Evolutionary conservation across 2,329 filamentous ascomycete species (phyloP).

Genomic region (Calonectria montana): DNA sequence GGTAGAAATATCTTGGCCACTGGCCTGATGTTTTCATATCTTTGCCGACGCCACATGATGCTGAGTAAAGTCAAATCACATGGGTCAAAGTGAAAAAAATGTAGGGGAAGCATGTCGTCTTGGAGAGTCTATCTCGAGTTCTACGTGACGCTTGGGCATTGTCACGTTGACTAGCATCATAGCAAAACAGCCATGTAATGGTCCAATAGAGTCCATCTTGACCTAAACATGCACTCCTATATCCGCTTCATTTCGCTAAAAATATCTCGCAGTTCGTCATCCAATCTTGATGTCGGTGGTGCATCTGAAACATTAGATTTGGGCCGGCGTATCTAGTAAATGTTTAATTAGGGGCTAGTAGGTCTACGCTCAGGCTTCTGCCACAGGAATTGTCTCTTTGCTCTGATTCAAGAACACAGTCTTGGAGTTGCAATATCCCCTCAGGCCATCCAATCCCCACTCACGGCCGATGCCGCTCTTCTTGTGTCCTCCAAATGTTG

Average conservation of each 20-base stretch:
- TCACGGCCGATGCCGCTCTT: slow-evolving; percentile 30
- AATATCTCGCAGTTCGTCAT: not conserved
- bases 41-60: not conserved
- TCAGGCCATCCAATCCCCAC: slow-evolving; percentile 22
- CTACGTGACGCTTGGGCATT: not conserved
- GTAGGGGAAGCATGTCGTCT: not conserved
- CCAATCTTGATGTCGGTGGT: not conserved
- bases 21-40: not conserved
- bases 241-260: not conserved
- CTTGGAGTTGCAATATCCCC: slow-evolving; percentile 20
- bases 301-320: not conserved
- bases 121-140: not conserved
- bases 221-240: not conserved
- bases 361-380: not conserved
- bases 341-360: not conserved
- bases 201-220: not conserved
- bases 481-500: slow-evolving; percentile 32
- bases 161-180: not conserved
- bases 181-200: not conserved
- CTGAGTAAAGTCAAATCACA: not conserved
- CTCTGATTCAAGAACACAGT: not conserved
- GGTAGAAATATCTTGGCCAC: not conserved
- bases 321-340: not conserved
- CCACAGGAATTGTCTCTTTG: not conserved
- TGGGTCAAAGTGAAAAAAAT: not conserved